Evolutionary conservation across 805 yeast genomes (phyloP), one percentile per base, ranked within the genome.

Genomic region (Spathaspora sp.): DNA sequence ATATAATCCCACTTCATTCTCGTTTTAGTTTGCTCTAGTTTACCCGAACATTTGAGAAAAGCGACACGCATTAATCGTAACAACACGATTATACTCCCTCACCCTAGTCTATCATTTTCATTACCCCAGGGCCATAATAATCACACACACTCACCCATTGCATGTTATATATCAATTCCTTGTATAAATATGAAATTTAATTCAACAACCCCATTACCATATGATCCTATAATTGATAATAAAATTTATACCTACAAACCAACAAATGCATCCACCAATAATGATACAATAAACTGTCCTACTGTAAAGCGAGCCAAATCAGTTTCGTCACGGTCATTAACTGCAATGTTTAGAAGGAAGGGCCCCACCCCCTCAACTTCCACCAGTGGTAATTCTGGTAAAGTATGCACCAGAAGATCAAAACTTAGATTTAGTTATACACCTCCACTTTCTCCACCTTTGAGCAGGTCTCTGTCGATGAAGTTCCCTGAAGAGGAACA

Each of bases 121-220:
- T 20, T 31, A 29, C 44, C 38, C 39, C 28, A 42, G 35, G 44
- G 32, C 10, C 35, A n/a, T n/a, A n/a, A n/a, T 23, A 23, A 23
- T 6, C 26, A 23, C 23, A 16, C 31, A 38, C 47, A 38, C 42
- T 48, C 48, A 46, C 47, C 38, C 16, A 19, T 49, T 31, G 45
- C 28, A 14, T 50, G 18, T 42, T 29, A n/a, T 44, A 35, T 14
- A 48, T 23, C 26, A 44, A 35, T 49, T 39, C 31, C 11, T 28
- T 23, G 17, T 39, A 43, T 20, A 51, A 19, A 19, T 44, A 54
- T 54, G 55, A 53, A 49, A 43, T 48, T 53, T 35, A 53, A 47
- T 51, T 35, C 57, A 44, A 66, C 71, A 4, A 44, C 55, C 46
- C 70, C 72, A 31, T 60, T 68, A 44, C 66, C 66, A 10, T 56